Percentiles rank a stretch among this genome's conserved stretches.
These are phyloP conservation scores for Tylopilus felleus DNA, from an alignment of 768 basidiomycete species.

Conservation along the genomic window DNA sequence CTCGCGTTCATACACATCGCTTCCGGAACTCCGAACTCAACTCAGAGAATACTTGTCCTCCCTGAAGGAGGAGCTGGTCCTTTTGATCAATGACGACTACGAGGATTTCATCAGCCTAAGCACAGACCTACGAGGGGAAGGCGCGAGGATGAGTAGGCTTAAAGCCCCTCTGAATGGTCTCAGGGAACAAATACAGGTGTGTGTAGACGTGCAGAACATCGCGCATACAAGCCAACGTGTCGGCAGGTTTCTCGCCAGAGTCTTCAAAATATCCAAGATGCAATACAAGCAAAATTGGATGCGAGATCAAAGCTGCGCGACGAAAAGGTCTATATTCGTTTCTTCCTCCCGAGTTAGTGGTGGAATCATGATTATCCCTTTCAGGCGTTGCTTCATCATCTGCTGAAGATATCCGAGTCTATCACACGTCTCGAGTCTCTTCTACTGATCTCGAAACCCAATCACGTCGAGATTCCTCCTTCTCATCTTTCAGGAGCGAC, in stretches of 20 bases:
- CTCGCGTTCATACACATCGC: conserved; percentile 77
- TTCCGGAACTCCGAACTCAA: conserved; percentile 85
- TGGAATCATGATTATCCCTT: conserved; percentile 2
- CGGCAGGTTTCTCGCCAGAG: conserved; percentile 54
- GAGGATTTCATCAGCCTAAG: conserved; percentile 96
- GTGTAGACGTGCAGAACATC: conserved; percentile 25
- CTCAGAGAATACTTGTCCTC: conserved; percentile 78
- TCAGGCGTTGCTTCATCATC: conserved; percentile 78
- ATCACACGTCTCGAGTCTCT: conserved; percentile 85
- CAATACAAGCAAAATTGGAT: conserved; percentile 74
- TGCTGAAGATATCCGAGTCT: conserved; percentile 92
- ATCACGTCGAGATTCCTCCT: conserved; percentile 32
- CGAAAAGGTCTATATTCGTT: conserved; percentile 56
- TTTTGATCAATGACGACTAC: conserved; percentile 96
- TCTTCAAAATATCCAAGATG: conserved; percentile 63
- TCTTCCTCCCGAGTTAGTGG: background rate
- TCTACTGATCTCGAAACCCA: conserved; percentile 57
- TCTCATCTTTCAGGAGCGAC: conserved; percentile 25
- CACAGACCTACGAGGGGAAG: conserved; percentile 87
- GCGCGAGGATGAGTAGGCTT: conserved; percentile 62
- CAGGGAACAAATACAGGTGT: conserved; percentile 64
- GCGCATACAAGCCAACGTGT: background rate
- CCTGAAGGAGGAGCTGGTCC: conserved; percentile 91
- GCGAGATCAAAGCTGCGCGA: conserved; percentile 76
- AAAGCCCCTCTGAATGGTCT: conserved; percentile 65